Evolutionary conservation across 140 eudicot genomes (phyloP).

Genomic region (Anethum foeniculum): DNA sequence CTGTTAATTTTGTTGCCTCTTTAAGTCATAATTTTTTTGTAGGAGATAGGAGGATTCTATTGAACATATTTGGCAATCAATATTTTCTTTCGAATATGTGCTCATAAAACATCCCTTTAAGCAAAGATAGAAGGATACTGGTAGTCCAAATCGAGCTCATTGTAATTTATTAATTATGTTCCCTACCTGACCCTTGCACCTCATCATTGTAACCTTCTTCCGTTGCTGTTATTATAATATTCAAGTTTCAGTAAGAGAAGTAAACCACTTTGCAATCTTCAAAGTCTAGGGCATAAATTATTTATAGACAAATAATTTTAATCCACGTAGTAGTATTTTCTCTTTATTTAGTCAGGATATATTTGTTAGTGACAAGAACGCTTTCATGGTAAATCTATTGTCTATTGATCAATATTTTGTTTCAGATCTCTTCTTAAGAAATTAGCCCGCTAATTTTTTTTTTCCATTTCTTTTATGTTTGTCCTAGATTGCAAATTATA

Average conservation of each 20-base stretch:
- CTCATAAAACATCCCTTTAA: neutral
- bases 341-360: neutral
- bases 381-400: neutral
- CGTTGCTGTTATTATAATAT: neutral
- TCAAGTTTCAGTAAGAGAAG: neutral
- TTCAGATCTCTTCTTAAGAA: neutral
- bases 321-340: neutral
- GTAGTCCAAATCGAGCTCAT: neutral
- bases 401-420: neutral
- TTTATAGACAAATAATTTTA: neutral
- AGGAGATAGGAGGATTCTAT: neutral
- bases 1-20: neutral
- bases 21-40: neutral
- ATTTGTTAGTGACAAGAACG: neutral
- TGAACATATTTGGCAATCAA: too few relatives aligned
- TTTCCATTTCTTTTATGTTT: conserved; percentile 9
- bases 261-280: neutral
- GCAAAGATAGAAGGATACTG: neutral
- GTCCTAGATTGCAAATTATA: conserved; percentile 84
- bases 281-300: neutral
- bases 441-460: neutral
- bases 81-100: neutral
- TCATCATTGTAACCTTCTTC: neutral
- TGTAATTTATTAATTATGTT: neutral
- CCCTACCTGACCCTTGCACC: neutral